These are phyloP conservation scores for Eucalyptus tenuipes DNA, from an alignment of 345 rosid species.

Conservation along the genomic window DNA sequence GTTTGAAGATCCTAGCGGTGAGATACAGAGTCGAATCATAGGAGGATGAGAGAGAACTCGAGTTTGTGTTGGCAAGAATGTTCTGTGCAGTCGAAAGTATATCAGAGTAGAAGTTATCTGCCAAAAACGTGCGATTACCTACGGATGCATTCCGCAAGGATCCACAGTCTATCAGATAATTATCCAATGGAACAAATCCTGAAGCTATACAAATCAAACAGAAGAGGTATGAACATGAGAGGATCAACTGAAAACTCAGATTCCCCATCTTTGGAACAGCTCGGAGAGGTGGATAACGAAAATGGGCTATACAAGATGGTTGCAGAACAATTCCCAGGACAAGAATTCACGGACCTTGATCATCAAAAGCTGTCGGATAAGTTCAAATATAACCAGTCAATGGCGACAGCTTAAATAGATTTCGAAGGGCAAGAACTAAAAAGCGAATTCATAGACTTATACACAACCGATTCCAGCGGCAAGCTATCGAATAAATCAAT, in stretches of 20 bases:
- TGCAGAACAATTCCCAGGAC: not conserved
- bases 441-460: not conserved
- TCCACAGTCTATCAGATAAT: conserved; percentile 61
- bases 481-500: not conserved
- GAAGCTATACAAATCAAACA: conserved; percentile 18
- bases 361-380: not conserved
- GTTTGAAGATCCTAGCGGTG: conserved; percentile 47
- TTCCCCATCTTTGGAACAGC: not conserved
- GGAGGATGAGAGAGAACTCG: conserved; percentile 3
- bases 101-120: conserved; percentile 16
- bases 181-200: conserved; percentile 31
- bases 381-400: not conserved
- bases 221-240: conserved; percentile 1
- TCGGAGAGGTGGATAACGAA: not conserved
- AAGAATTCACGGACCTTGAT: not conserved
- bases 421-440: not conserved
- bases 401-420: not conserved
- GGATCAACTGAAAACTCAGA: not conserved
- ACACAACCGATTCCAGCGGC: not conserved
- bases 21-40: conserved; percentile 29
- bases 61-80: conserved; percentile 4
- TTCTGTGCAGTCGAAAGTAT: conserved; percentile 8
- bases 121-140: conserved; percentile 25
- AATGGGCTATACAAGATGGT: not conserved
- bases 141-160: conserved; percentile 31